A percentile compares a stretch with the other conserved stretches of the same genome.
Conservation (phyloP, 805 yeast species). For the Metschnikowia baotianmanensis region DNA sequence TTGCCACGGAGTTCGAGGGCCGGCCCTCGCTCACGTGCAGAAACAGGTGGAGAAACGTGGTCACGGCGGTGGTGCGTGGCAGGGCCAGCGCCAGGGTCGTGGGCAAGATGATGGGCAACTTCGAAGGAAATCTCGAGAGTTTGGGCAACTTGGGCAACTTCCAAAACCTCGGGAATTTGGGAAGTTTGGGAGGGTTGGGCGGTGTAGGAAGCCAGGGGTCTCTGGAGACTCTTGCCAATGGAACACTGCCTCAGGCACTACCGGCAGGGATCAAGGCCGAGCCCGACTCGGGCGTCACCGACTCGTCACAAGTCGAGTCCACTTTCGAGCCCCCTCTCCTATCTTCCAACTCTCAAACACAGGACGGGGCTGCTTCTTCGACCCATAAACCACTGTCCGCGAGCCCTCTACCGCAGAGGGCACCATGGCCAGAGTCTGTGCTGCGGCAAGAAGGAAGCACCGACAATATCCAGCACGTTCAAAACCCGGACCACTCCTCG, state of each 20-base stretch:
- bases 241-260: not conserved
- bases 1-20: slow-evolving; percentile 66
- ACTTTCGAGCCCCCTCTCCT: too few species aligned
- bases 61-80: slow-evolving; percentile 70
- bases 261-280: not conserved
- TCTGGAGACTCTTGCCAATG: slow-evolving; percentile 7
- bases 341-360: too few species aligned
- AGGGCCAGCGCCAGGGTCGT: slow-evolving; percentile 55
- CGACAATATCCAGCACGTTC: not conserved
- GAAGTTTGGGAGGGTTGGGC: too few species aligned
- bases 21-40: slow-evolving; percentile 89
- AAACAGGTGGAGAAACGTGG: slow-evolving; percentile 87
- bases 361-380: too few species aligned
- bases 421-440: not conserved
- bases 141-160: too few species aligned
- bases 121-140: slow-evolving; percentile 5
- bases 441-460: not conserved
- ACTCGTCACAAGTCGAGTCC: not conserved
- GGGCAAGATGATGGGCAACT: slow-evolving; percentile 47
- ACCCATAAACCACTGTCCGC: slow-evolving; percentile 3
- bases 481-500: too few species aligned
- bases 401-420: slow-evolving; percentile 8
- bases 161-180: too few species aligned
- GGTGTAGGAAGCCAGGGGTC: too few species aligned
- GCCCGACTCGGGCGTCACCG: not conserved